Evolutionary conservation across 2,329 filamentous ascomycete species (phyloP), one percentile per base, ranked within the genome.

Genomic region (Nakataea oryzae): DNA sequence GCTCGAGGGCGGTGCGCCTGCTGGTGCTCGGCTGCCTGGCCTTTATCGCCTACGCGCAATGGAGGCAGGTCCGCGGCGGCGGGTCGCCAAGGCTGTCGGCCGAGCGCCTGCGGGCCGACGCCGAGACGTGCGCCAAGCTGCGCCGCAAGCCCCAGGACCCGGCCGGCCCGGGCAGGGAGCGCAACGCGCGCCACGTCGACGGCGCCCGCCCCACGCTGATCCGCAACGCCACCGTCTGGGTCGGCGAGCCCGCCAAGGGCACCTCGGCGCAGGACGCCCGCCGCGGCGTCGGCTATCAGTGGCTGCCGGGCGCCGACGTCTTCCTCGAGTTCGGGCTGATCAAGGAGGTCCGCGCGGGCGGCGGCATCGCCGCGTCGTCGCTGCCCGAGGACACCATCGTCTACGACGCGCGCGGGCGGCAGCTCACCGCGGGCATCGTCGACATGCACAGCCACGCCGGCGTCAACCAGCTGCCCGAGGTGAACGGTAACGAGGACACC

Each of bases 361-460:
- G 86, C 3, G 71, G 73, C 55, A 82, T 85, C 58, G 70, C 74
- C 0, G 62, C 70, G 9, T 67, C 70, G 3, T 70, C 72, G 0
- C 68, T 87, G 29, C 74, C 82, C 1, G 68, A 77, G 2, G 76
- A 82, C 58, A 78, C 76, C 0, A 65, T 81, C 5, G 68, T 86
- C 11, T 86, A 79, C 69, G 77, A 89, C 61, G 86, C 84, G 5
- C 70, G 78, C 29, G 86, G 87, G 1, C 80, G 84, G 3, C 83
- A 79, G 62, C 74, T 90, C 26, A 90, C 87, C 0, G 78, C 79
- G 9, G 87, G 87, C 21, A 85, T 90, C 66, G 83, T 90, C 58
- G 87, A 90, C 68, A 89, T 89, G 84, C 87, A 90, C 72, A 85
- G 81, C 41, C 87, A 90, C 69, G 79, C 85, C 2, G 85, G 86